Evolutionary conservation across 495 filamentous ascomycete species (phyloP), one percentile per base, ranked within the genome.

Genomic region (Aspergillus sclerotioniger): DNA sequence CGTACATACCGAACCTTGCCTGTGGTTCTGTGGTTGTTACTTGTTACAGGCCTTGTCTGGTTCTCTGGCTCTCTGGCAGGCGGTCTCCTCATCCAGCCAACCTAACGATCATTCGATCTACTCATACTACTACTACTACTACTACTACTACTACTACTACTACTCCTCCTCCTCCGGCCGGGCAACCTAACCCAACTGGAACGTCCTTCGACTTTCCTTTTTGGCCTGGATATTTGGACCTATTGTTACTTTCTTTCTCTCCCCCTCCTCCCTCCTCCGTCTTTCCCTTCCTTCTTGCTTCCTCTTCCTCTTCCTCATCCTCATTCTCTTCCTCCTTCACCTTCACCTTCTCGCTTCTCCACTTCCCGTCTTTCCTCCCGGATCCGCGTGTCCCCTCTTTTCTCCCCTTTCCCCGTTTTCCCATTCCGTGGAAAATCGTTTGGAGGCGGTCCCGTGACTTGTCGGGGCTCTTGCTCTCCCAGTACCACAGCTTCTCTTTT

Each of bases 371-470:
- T 46, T 17, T 55, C 10, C 44, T 37, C 41, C 28, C 20, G 13
- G 29, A 46, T 51, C 50, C 17, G 20, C 43, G 15, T 37, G 17
- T 51, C 46, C 43, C 29, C 43, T 52, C 51, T 37, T 48, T 20
- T 56, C 43, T 19, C 51, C 16, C 32, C 56, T 48, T 58, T 53
- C 53, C 25, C 45, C 39, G 39, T 43, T 50, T 44, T 43, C 48
- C 32, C 32, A 43, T 56, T 32, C 52, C 35, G 46, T 33, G 49
- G 47, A 28, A 46, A 16, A 57, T 54, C 46, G 25, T 45, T 49
- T 57, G 10, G 29, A 53, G 58, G 58, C 53, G 58, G 58, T 64
- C 62, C 55, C 62, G 62, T 61, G 62, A 61, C 64, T 59, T 56
- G 32, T 59, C 48, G 55, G 25, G 25, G 25, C 57, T 56, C 51